A percentile compares a stretch with the other conserved stretches of the same genome.
phyloP scores from a whole-genome alignment of 208 protist genomes.

The Acanthamoeba culbertsoni region DNA sequence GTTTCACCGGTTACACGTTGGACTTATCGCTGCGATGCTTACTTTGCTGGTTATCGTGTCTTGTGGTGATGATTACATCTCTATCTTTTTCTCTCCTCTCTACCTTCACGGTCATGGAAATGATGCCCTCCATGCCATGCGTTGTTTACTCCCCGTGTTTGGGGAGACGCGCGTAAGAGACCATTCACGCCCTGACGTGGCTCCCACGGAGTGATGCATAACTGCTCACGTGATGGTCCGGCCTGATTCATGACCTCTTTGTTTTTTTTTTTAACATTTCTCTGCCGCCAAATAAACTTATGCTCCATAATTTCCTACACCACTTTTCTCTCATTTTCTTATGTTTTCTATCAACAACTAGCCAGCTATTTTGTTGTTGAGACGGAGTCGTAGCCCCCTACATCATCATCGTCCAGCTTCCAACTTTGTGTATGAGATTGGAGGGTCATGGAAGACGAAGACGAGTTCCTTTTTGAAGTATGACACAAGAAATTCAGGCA shows the following conservation, averaged over 20 bases:
- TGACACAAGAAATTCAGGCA: neutral
- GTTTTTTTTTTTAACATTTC: neutral
- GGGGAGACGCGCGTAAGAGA: neutral
- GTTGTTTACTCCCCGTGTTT: neutral
- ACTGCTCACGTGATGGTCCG: neutral
- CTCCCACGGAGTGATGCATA: neutral
- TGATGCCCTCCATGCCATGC: neutral
- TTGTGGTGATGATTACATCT: too few species aligned
- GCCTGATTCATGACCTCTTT: neutral
- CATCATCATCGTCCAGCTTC: too few species aligned
- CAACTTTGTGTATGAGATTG: neutral
- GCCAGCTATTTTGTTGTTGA: neutral
- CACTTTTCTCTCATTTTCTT: neutral
- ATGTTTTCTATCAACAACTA: neutral
- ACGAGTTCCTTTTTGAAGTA: slow-evolving; percentile 8
- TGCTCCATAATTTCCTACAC: too few species aligned
- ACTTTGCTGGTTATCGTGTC: too few species aligned
- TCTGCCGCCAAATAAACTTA: neutral
- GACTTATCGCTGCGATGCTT: too few species aligned
- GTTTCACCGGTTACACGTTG: too few species aligned
- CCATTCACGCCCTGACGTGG: neutral
- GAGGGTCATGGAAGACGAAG: neutral
- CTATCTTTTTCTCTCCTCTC: neutral
- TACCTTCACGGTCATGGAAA: neutral
- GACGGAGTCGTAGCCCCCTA: neutral